Evolutionary conservation across 257 asterid genomes (phyloP), one percentile per base, ranked within the genome.

Genomic region (Mitragyna speciosa): DNA sequence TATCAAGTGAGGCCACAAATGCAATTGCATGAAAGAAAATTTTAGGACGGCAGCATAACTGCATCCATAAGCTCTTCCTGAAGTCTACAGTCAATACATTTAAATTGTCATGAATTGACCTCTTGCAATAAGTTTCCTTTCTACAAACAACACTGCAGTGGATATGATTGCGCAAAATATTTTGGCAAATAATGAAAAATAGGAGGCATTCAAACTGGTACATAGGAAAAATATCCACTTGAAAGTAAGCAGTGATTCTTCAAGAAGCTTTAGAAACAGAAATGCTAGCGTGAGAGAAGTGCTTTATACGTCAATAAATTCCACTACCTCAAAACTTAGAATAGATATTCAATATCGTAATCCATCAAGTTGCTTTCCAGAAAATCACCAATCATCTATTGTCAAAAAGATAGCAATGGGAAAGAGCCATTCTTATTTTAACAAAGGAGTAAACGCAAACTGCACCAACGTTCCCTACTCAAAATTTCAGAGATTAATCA

Each of bases 381-480:
- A 56, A 78, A 63, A 65, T 74, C 71, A 74, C 58, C n/a, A 65
- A 36, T 75, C 64, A 73, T 36, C 41, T 31, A 64, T 19, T 26
- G 68, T 63, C 48, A 49, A 80, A 79, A 47, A 49, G 45, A 77
- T 2, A 47, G 17, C 51, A 28, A 54, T 9, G 45, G 59, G 48
- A n/a, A 73, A 43, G 20, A 49, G 16, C 6, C 28, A 36, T 73
- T n/a, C 78, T 70, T 73, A 65, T 61, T 20, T 17, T 11, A 80
- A 33, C 61, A 41, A 56, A 14, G 36, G 64, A 52, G 39, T 16
- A 54, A 9, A n/a, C 12, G 36, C n/a, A 81, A 63, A 58, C 39
- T 52, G 24, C 63, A 24, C 70, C 22, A 9, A 49, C 31, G 11
- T 1, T 48, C 68, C 73, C 41, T 1, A 36, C 41, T 1, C 4